Evolutionary conservation across 345 rosid species (phyloP), one percentile per base, ranked within the genome.

Genomic region (Eucalyptus cladocalyx): DNA sequence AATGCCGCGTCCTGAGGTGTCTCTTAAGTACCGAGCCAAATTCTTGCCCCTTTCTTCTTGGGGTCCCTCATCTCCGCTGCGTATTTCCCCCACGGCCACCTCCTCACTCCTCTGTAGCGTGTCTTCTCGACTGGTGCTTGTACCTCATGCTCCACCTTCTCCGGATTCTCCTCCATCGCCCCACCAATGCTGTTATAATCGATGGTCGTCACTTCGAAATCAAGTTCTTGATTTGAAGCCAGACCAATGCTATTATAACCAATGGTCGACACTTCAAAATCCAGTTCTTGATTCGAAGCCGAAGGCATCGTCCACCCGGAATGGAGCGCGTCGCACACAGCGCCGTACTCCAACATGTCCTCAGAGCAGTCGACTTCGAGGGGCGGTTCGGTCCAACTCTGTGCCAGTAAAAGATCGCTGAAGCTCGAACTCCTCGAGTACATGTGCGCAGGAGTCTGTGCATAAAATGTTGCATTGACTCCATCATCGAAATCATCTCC

Each of bases 41-140:
- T 91, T 21, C 95, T 89, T 3, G 93, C 93, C 7, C 95, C 94
- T 49, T 93, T 93, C 90, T 88, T 93, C 85, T 93, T 93, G 34
- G 93, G 94, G 86, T 93, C 94, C 48, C 95, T 90, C 76, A 93
- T 92, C 93, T 93, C 95, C 42, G 93, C 95, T 2, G 94, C 93
- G 50, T 90, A 93, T 81, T 92, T 93, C 24, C 94, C 95, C 95
- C 95, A 92, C 24, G 93, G 94, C 91, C 95, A 87, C 91, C 90
- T 92, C 91, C 95, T 92, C 88, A 93, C 95, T 83, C 95, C 94
- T 72, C 93, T 86, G 80, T 88, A 93, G 86, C 90, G 91, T 87
- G 87, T 91, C 87, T 23, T 48, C 88, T 91, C 91, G 69, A 58
- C 48, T 26, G 86, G 80, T 58, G 65, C 87, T 21, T 30, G 80